These are phyloP conservation scores for Wickerhamomyces canadensis DNA, from an alignment of 805 yeast genomes.

Conservation along the genomic window DNA sequence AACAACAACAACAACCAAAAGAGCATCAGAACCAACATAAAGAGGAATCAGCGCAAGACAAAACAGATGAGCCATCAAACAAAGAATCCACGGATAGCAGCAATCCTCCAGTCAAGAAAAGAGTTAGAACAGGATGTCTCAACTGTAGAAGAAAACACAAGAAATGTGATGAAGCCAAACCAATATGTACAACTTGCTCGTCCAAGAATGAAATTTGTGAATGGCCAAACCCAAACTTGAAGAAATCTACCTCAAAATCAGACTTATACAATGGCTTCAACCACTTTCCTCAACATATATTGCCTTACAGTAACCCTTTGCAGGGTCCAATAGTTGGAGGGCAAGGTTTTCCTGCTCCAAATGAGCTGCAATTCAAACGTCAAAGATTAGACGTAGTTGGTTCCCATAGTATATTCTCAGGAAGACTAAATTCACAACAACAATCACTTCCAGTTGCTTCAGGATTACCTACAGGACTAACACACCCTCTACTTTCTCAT, in stretches of 20 bases:
- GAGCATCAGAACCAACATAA: neutral
- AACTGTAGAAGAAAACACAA: slow-evolving; percentile 61
- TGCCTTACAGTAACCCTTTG: neutral
- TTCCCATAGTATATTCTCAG: neutral
- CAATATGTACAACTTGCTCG: slow-evolving; percentile 37
- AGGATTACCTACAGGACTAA: no score
- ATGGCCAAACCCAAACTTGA: slow-evolving; percentile 12
- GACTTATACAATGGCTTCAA: neutral
- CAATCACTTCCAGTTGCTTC: neutral
- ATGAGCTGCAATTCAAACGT: neutral
- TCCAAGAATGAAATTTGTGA: slow-evolving; percentile 25
- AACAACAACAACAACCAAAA: neutral
- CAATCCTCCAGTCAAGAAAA: slow-evolving; percentile 13
- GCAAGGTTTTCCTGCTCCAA: neutral
- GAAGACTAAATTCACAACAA: no score
- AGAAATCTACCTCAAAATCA: slow-evolving; percentile 1
- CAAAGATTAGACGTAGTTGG: neutral
- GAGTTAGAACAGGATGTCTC: slow-evolving; percentile 50
- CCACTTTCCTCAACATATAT: neutral
- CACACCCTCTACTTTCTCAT: neutral
- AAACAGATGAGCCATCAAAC: neutral
- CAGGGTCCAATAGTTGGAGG: neutral
- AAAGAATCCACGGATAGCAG: no score
- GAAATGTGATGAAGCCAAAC: slow-evolving; percentile 52
- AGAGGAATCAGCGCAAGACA: neutral